These are phyloP conservation scores for Fraxinus angustifolia DNA, from an alignment of 305 asterid genomes.

Conservation along the genomic window DNA sequence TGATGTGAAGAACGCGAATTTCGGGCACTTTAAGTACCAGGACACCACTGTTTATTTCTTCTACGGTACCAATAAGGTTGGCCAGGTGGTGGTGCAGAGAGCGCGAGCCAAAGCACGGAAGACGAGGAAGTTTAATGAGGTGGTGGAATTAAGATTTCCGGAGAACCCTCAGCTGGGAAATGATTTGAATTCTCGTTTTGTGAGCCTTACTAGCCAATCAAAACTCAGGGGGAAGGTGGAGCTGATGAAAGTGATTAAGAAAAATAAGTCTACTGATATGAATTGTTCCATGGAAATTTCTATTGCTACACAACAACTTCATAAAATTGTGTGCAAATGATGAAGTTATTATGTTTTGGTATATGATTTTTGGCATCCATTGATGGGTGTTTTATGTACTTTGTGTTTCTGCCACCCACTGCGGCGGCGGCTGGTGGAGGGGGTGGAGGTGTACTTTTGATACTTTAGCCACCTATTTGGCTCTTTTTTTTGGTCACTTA, in stretches of 20 bases:
- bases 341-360: neutral
- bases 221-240: conserved; percentile 42
- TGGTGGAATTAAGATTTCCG: conserved; percentile 15
- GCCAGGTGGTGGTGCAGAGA: conserved; percentile 16
- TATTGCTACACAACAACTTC: neutral
- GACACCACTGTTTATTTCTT: conserved; percentile 24
- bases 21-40: conserved; percentile 31
- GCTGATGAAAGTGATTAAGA: conserved; percentile 35
- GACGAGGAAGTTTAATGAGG: conserved; percentile 15
- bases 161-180: neutral
- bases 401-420: neutral
- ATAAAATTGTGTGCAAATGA: conserved; percentile 28
- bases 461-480: neutral
- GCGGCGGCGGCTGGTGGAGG: neutral
- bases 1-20: conserved; percentile 30
- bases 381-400: neutral
- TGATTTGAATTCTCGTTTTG: conserved; percentile 23
- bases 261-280: conserved; percentile 36
- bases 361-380: neutral
- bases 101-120: conserved; percentile 25
- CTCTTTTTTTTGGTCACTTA: neutral
- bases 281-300: conserved; percentile 34
- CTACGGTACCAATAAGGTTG: conserved; percentile 16
- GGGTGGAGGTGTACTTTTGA: neutral
- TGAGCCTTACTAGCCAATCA: conserved; percentile 27